Percentiles rank a stretch among this genome's conserved stretches.
phyloP scores from a whole-genome alignment of 768 basidiomycete species.

The Lentinula boryana region DNA sequence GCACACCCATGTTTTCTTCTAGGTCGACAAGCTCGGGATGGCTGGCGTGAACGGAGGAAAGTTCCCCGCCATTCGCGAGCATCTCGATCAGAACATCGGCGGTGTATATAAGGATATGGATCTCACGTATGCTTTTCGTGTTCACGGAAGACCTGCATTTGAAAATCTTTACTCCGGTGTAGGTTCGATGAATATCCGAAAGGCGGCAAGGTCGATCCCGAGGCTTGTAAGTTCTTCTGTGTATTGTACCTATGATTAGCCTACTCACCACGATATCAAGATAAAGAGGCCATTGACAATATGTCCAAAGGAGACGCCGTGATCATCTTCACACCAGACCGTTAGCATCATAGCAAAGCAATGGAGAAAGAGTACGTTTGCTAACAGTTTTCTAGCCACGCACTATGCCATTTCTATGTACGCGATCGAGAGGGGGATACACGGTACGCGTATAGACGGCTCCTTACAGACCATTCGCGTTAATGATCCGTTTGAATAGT shows the following conservation, averaged over 20 bases:
- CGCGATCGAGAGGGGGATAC: slow-evolving; percentile 79
- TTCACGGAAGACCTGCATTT: not conserved
- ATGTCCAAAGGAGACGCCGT: slow-evolving; percentile 82
- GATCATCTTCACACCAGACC: slow-evolving; percentile 90
- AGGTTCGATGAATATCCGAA: slow-evolving; percentile 82
- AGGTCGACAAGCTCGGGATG: slow-evolving; percentile 77
- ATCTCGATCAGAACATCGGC: slow-evolving; percentile 78
- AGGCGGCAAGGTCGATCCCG: slow-evolving; percentile 58
- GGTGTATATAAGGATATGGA: slow-evolving; percentile 86
- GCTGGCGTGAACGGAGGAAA: slow-evolving; percentile 86
- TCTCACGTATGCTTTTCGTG: slow-evolving; percentile 46
- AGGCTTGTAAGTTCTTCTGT: slow-evolving; percentile 61
- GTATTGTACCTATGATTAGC: not conserved
- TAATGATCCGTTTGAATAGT: slow-evolving; percentile 20
- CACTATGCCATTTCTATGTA: slow-evolving; percentile 83
- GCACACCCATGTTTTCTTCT: not conserved
- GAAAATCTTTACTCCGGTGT: slow-evolving; percentile 1
- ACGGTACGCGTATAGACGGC: slow-evolving; percentile 29
- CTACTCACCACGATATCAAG: slow-evolving; percentile 27
- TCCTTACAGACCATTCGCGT: not conserved
- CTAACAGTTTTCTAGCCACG: slow-evolving; percentile 44
- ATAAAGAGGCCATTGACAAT: slow-evolving; percentile 75
- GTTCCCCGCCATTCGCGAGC: slow-evolving; percentile 79
- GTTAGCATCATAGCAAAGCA: slow-evolving; percentile 33
- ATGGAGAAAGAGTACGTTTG: not conserved